Percentiles rank a stretch among this genome's conserved stretches.
phyloP scores from a whole-genome alignment of 371 early-diverging fungal species.

The Mortierella sp. region DNA sequence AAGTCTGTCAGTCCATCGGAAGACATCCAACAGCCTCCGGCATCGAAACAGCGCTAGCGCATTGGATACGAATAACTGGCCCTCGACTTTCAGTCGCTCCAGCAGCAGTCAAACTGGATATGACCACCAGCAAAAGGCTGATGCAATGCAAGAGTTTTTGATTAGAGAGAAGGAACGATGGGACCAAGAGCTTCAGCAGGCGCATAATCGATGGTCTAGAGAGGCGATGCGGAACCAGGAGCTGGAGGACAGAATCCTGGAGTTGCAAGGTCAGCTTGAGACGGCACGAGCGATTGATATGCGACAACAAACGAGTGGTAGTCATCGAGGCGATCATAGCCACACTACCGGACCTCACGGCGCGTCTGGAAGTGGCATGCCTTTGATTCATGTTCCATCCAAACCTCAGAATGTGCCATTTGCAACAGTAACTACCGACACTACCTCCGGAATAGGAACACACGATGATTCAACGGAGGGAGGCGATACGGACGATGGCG shows the following conservation, averaged over 20 bases:
- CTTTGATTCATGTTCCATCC: conserved; percentile 5
- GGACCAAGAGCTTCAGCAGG: conserved; percentile 47
- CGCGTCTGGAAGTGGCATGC: background rate
- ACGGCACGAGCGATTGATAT: conserved; percentile 31
- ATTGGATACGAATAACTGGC: conserved; percentile 13
- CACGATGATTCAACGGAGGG: conserved; percentile 24
- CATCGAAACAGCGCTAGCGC: background rate
- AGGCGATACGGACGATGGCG: conserved; percentile 39
- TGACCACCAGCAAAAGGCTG: conserved; percentile 20
- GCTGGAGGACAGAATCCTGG: conserved; percentile 45
- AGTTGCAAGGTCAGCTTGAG: conserved; percentile 45
- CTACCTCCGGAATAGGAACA: conserved; percentile 1
- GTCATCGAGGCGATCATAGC: conserved; percentile 5
- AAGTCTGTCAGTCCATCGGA: conserved; percentile 7
- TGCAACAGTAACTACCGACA: background rate
- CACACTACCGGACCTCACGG: background rate
- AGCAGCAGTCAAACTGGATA: conserved; percentile 39
- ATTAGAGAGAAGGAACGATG: conserved; percentile 49
- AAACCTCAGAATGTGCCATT: conserved; percentile 27
- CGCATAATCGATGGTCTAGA: conserved; percentile 32
- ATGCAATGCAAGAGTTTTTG: conserved; percentile 41
- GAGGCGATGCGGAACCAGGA: conserved; percentile 47
- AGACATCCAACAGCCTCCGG: conserved; percentile 5
- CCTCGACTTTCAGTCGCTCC: conserved; percentile 17
- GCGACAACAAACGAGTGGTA: conserved; percentile 3